A percentile compares a stretch with the other conserved stretches of the same genome.
phyloP scores from a whole-genome alignment of 495 filamentous ascomycete species.

The Talaromyces ruber region DNA sequence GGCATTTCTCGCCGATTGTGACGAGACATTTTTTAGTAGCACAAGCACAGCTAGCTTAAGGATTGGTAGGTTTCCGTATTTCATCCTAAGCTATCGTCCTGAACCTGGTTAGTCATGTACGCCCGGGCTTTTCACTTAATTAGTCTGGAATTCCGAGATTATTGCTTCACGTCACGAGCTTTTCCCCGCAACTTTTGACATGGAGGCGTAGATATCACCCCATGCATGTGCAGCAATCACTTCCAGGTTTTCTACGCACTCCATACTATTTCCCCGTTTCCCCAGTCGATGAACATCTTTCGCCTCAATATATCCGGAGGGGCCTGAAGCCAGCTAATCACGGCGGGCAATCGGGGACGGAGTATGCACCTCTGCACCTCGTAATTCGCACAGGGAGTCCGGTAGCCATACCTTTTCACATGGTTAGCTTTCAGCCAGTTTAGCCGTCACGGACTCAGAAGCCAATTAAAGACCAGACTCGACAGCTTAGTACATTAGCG shows the following conservation, averaged over 20 bases:
- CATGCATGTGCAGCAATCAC: neutral
- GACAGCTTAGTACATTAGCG: neutral
- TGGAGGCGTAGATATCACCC: neutral
- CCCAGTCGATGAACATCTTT: neutral
- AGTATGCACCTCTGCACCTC: neutral
- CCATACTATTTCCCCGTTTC: neutral
- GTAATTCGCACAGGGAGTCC: neutral
- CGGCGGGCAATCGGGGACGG: neutral
- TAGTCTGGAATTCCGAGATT: neutral
- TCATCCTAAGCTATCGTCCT: neutral
- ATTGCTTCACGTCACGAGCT: neutral
- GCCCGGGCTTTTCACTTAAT: neutral
- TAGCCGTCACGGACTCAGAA: neutral
- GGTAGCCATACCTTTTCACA: neutral
- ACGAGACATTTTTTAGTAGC: neutral
- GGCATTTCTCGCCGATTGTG: neutral
- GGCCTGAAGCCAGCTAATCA: neutral
- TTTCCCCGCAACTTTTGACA: neutral
- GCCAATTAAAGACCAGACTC: neutral
- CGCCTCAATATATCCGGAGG: neutral
- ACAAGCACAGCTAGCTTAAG: neutral
- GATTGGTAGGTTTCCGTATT: neutral
- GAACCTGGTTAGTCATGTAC: neutral
- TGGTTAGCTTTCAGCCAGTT: neutral
- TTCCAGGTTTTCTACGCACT: neutral